These are phyloP conservation scores for Citrus mangshanensis DNA, from an alignment of 345 rosid genomes.

Conservation along the genomic window DNA sequence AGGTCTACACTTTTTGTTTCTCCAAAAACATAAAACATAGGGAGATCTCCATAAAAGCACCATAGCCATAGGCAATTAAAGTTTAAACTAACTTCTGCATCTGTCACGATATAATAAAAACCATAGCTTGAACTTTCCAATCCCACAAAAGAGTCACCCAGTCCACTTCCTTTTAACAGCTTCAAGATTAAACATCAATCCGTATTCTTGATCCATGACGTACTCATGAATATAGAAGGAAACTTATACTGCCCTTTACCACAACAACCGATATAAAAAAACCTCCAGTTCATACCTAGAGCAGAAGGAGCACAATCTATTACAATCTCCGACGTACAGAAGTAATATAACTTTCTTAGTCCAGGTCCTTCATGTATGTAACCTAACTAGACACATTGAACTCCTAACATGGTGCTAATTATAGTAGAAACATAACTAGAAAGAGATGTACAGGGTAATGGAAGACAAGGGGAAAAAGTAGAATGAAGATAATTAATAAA, in stretches of 20 bases:
- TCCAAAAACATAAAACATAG: slow-evolving; percentile 11
- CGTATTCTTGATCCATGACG: slow-evolving; percentile 9
- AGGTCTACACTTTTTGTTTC: slow-evolving; percentile 12
- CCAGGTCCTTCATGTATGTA: slow-evolving; percentile 20
- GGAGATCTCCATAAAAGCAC: slow-evolving; percentile 16
- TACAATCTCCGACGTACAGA: slow-evolving; percentile 23
- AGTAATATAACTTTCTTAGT: slow-evolving; percentile 14
- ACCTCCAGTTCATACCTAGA: slow-evolving; percentile 31
- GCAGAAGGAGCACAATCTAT: slow-evolving; percentile 20
- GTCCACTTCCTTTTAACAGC: slow-evolving; percentile 18
- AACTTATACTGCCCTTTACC: slow-evolving; percentile 12
- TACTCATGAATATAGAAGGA: slow-evolving; percentile 2
- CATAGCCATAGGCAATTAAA: slow-evolving; percentile 12
- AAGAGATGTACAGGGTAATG: not conserved
- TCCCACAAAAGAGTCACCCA: slow-evolving; percentile 27
- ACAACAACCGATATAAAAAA: slow-evolving; percentile 9
- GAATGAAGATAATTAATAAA: not conserved
- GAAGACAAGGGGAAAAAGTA: slow-evolving; percentile 1
- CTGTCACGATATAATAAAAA: slow-evolving; percentile 8
- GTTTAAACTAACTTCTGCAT: slow-evolving; percentile 14
- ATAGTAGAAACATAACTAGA: not conserved
- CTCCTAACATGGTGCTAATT: not conserved
- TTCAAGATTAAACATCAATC: slow-evolving; percentile 18
- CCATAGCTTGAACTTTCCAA: slow-evolving; percentile 12
- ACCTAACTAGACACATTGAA: slow-evolving; percentile 29